Base-by-base conservation (phyloP, 1,284 basidiomycete genomes). In the Wolfiporia cocos region DNA sequence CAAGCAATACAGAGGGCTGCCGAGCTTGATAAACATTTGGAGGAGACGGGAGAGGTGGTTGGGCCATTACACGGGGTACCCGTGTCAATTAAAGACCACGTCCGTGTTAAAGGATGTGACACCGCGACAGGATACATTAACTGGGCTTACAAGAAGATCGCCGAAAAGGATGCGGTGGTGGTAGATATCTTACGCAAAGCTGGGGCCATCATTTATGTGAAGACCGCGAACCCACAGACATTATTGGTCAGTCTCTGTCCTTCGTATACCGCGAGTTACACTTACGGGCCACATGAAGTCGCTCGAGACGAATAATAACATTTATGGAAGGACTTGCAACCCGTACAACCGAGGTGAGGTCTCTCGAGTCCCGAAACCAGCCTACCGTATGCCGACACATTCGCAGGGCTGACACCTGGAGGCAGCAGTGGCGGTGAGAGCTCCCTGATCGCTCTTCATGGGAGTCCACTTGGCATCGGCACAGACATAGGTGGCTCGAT, bases 371-470 rank as follows among this genome's bases (percentile, higher is more conserved):
- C n/a, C n/a, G n/a, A n/a, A n/a, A n/a, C n/a, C n/a, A 22, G 17
- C 28, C 21, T 34, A 43, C 40, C 28, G 12, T 31, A 19, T 34
- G 38, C 41, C 44, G 41, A 45, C 46, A 44, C 41, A 29, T 28
- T 34, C 23, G 39, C 34, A 62, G 58, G 47, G 35, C 61, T 77
- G 19, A 70, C 72, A n/a, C 57, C 70, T 2, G 79, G 80, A n/a
- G 79, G 79, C 14, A 76, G 72, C 45, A 74, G 70, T 36, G 79
- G 79, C 35, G 79, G 79, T 26, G 83, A 86, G 59, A 75, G 78
- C 32, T 79, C 81, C 3, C 59, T 86, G 38, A 61, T 84, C 28
- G 71, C 74, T n/a, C 60, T 74, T 41, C 68, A 68, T 21, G 81
- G 78, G n/a, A 71, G 70, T 41, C 65, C 68, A 19, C 48, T 83